These are phyloP conservation scores for Colletotrichum limetticola DNA, from an alignment of 2,329 filamentous ascomycete species.

Conservation along the genomic window DNA sequence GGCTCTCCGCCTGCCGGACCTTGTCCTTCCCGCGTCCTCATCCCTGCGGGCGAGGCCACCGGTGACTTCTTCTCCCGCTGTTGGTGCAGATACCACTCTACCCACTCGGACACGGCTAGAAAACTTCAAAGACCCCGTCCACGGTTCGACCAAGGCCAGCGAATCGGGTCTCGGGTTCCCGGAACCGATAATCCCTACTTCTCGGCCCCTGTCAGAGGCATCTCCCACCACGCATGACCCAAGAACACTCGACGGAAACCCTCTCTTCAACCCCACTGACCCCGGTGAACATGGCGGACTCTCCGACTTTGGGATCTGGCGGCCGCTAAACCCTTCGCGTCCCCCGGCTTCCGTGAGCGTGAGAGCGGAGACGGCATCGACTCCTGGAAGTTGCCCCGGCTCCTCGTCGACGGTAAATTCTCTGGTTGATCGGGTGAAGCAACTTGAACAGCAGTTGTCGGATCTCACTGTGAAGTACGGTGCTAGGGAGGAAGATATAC, in stretches of 20 bases:
- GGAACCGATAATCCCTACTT: constrained; percentile 8
- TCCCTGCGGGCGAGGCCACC: background rate
- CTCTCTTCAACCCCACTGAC: background rate
- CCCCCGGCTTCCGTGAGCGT: background rate
- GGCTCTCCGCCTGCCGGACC: background rate
- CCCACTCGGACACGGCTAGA: no score
- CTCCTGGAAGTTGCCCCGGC: constrained; percentile 27
- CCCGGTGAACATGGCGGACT: constrained; percentile 2
- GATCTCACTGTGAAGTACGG: constrained; percentile 5
- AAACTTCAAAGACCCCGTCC: background rate
- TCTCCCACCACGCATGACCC: background rate
- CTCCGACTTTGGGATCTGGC: constrained; percentile 16
- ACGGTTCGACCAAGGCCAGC: background rate
- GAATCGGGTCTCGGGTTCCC: background rate
- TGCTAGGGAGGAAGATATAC: background rate
- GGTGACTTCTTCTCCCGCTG: background rate
- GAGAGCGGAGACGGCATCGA: constrained; percentile 33
- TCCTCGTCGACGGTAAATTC: constrained; percentile 41
- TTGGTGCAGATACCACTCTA: background rate
- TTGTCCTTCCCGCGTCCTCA: constrained; percentile 1
- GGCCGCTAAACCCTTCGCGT: background rate
- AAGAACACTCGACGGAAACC: background rate
- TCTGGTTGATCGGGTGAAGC: constrained; percentile 50
- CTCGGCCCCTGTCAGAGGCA: constrained; percentile 6
- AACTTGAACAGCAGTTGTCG: constrained; percentile 55